Percentiles rank a stretch among this genome's conserved stretches.
Conservation (phyloP, 2,329 filamentous ascomycete genomes). For the Phoma sp. region DNA sequence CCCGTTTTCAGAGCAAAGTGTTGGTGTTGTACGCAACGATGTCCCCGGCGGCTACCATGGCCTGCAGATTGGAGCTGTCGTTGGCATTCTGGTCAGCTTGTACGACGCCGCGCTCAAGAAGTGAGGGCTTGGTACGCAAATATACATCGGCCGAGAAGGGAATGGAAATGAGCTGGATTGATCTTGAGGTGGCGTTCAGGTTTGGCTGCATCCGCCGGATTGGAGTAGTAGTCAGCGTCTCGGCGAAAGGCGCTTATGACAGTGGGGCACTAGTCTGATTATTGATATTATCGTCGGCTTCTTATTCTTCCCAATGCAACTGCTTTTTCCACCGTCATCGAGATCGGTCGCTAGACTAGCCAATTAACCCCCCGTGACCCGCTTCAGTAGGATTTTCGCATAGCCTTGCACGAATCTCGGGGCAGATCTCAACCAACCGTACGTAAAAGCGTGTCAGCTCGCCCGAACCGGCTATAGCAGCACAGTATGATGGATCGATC, state of each 20-base stretch:
- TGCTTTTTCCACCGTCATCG: neutral
- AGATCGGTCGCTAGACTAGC: slow-evolving; percentile 1
- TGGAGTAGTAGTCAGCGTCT: neutral
- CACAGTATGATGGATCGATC: neutral
- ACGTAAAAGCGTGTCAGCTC: no score
- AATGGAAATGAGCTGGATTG: neutral
- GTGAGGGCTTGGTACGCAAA: slow-evolving; percentile 18
- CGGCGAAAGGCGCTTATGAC: neutral
- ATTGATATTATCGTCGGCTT: neutral
- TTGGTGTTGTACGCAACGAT: slow-evolving; percentile 69
- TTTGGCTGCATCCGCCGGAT: neutral
- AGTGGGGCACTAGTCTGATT: neutral
- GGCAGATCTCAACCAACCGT: no score
- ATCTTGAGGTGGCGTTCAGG: neutral
- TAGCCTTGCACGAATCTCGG: no score
- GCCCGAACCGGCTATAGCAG: neutral
- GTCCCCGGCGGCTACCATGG: slow-evolving; percentile 77
- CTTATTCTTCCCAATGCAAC: neutral
- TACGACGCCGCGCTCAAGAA: slow-evolving; percentile 80
- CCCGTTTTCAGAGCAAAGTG: slow-evolving; percentile 65
- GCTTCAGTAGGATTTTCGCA: no score
- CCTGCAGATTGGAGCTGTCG: slow-evolving; percentile 70
- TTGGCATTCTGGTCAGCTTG: slow-evolving; percentile 73
- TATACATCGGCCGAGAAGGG: neutral
- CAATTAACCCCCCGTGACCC: neutral